Base-by-base conservation (phyloP, 2,329 filamentous ascomycete genomes). In the Venturiaceae sp. region DNA sequence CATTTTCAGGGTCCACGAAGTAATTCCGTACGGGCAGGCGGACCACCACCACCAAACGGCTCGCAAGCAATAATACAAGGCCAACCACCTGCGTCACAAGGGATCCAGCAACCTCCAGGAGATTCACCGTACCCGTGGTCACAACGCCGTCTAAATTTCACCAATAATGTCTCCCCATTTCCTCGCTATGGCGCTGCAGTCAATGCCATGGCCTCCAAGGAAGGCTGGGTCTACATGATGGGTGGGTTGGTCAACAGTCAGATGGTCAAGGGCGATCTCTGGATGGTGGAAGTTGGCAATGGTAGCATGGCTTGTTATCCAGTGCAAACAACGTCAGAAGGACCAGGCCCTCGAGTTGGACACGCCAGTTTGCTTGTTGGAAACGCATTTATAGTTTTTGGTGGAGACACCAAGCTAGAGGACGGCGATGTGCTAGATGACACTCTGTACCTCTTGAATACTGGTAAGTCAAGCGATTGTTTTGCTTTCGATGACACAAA, bases 381-480 rank as follows among this genome's bases (percentile, higher is more conserved):
- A 60, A 99, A 99, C 73, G 94, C 94, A 0, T 99, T 97, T 71
- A 99, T 99, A 65, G 94, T 99, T 13, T 99, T 97, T 69, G 95
- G 94, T 54, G 94, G 94, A 69, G 95, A 99, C 72, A 99, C 94
- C 55, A 99, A 99, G 74, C 87, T 96, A 69, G 91, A 96, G 58
- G 94, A 97, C 68, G 83, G 84, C 33, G 94, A 99, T 72, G 80
- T 89, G 53, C 77, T 99, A 60, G 94, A 99, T 67, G 92, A 99
- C 74, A 97, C 94, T 0, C 77, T 99, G 13, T 99, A 99, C 73
- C 81, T 99, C 55, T 80, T 99, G 55, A 99, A 99, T 75, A 99
- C 94, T 54, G 96, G 94, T 97, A 80, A 76, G 92, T 79, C 60
- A 16, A 36, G 16, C 19, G 11, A 46, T 21, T 44, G 23, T 60